phyloP scores from a whole-genome alignment of 1,284 basidiomycete genomes.

The Xerocomus minutiporus region DNA sequence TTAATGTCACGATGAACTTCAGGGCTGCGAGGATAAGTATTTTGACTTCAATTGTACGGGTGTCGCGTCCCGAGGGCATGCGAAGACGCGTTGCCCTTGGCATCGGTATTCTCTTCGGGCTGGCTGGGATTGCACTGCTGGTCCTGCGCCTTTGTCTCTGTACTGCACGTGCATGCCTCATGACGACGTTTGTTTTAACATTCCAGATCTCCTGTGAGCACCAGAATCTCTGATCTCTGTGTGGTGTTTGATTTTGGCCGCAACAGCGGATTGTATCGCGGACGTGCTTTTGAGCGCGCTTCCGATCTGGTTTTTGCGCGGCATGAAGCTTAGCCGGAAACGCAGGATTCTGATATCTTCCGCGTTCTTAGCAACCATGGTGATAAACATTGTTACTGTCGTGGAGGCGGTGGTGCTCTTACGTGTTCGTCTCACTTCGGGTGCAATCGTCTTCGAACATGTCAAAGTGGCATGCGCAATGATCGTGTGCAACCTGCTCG shows the following conservation, averaged over 20 bases:
- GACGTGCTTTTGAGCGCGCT: conserved; percentile 19
- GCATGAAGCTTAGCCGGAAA: conserved; percentile 11
- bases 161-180: conserved; percentile 9
- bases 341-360: conserved; percentile 16
- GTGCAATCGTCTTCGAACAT: conserved; percentile 23
- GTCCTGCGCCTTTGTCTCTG: conserved; percentile 17
- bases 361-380: conserved; percentile 23
- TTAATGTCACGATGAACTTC: conserved; percentile 1
- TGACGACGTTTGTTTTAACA: conserved; percentile 8
- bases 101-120: conserved; percentile 16
- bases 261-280: conserved; percentile 17
- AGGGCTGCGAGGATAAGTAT: conserved; percentile 29
- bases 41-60: conserved; percentile 24
- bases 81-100: conserved; percentile 8
- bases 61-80: conserved; percentile 18
- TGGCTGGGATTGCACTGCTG: conserved; percentile 8
- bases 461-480: conserved; percentile 26
- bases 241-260: conserved; percentile 1
- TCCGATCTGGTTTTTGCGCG: conserved; percentile 16
- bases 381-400: conserved; percentile 22
- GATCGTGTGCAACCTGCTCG: conserved; percentile 29
- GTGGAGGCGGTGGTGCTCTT: conserved; percentile 9
- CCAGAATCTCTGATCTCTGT: background rate
- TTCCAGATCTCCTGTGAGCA: conserved; percentile 20
- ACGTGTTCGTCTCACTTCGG: background rate